Percentiles rank a stretch among this genome's conserved stretches.
Conservation (phyloP, 1,139 yeast genomes). For the Schwanniomyces etchellsii region DNA sequence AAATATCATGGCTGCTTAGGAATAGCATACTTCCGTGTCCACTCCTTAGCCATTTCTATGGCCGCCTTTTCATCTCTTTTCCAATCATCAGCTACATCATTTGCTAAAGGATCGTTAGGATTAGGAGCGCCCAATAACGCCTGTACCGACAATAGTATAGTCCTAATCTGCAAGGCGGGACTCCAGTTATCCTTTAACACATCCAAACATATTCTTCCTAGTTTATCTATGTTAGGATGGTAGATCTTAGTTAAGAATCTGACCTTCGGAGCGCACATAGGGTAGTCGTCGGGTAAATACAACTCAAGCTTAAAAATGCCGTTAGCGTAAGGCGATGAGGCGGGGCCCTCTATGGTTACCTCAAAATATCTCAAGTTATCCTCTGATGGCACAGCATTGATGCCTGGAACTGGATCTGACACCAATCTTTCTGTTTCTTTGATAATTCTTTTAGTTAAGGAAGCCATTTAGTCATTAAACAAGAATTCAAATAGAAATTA, state of each 20-base stretch:
- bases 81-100: constrained; percentile 97
- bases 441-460: constrained; percentile 82
- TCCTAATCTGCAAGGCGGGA: constrained; percentile 95
- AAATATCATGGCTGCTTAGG: no score
- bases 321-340: constrained; percentile 74
- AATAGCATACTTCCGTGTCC: constrained; percentile 71
- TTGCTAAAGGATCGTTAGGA: constrained; percentile 97
- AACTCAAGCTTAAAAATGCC: constrained; percentile 75
- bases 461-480: constrained; percentile 38
- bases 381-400: constrained; percentile 86
- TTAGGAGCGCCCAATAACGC: constrained; percentile 94
- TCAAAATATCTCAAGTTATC: constrained; percentile 90
- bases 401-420: constrained; percentile 96
- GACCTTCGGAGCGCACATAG: constrained; percentile 91
- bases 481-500: no score
- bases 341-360: constrained; percentile 82
- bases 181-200: constrained; percentile 92
- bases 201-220: constrained; percentile 93
- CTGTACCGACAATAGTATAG: constrained; percentile 87
- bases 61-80: constrained; percentile 79
- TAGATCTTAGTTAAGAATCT: constrained; percentile 88
- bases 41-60: constrained; percentile 74
- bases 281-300: constrained; percentile 84
- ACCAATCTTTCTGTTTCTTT: constrained; percentile 91
- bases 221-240: constrained; percentile 93